phyloP scores from a whole-genome alignment of 768 basidiomycete species.

The Tricholoma terreum region DNA sequence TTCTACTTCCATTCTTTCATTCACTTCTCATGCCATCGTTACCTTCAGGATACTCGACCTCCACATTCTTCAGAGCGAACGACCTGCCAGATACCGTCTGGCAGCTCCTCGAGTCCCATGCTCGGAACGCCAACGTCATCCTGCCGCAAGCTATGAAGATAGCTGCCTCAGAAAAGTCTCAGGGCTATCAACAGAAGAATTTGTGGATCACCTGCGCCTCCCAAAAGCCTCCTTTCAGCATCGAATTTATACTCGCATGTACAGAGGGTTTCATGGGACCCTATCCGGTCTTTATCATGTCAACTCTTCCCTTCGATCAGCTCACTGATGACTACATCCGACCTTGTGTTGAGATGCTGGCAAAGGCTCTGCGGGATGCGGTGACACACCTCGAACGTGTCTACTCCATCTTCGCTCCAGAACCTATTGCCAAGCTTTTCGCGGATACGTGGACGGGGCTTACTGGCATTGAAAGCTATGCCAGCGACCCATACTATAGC shows the following conservation, averaged over 20 bases:
- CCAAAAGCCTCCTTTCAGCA: neutral
- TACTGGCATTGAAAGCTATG: constrained; percentile 38
- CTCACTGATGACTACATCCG: constrained; percentile 36
- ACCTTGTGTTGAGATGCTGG: constrained; percentile 42
- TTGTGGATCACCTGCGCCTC: constrained; percentile 35
- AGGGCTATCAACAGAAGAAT: constrained; percentile 14
- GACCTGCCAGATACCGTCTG: constrained; percentile 37
- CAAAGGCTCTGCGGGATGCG: constrained; percentile 30
- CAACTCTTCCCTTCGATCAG: constrained; percentile 35
- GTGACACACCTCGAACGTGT: constrained; percentile 39
- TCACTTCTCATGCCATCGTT: constrained; percentile 7
- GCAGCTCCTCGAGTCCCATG: constrained; percentile 32
- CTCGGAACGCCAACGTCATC: constrained; percentile 39
- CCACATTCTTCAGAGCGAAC: constrained; percentile 26
- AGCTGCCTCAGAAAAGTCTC: constrained; percentile 15
- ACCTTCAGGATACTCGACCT: constrained; percentile 4
- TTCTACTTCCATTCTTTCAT: neutral
- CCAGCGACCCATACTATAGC: constrained; percentile 52
- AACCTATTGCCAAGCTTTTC: constrained; percentile 45
- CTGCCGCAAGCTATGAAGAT: constrained; percentile 37
- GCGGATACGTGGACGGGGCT: constrained; percentile 43
- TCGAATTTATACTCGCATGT: constrained; percentile 58
- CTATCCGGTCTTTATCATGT: constrained; percentile 69
- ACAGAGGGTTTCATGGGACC: constrained; percentile 51
- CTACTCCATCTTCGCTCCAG: constrained; percentile 65